Base-by-base conservation (phyloP, 208 protist species). In the Acanthamoeba healyi region DNA sequence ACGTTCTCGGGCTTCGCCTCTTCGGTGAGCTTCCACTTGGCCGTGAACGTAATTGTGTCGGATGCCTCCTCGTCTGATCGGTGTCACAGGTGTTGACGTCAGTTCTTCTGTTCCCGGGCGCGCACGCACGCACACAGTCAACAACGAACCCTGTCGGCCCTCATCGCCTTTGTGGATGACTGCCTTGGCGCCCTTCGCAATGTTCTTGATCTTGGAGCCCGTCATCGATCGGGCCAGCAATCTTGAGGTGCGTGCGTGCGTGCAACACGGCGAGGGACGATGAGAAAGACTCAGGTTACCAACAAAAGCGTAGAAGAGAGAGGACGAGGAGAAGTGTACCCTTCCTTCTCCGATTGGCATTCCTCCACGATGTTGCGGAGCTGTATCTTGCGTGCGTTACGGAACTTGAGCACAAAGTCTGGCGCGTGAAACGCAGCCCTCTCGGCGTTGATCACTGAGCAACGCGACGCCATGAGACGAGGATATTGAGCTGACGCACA, bases 401-500 rank as follows among this genome's bases (percentile, higher is more conserved):
- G 42, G 3, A 92, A 56, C 87, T 92, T 92, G 58, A 44, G 22
- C 58, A 92, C 63, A 77, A 92, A 92, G 63, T 92, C 87, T 1
- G 87, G 87, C 34, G 87, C 87, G 24, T 79, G 46, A n/a, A 92
- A 58, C 17, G 87, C 87, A 7, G 87, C 87, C 56, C 87, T 77
- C 58, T 92, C 87, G 17, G 61, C 87, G 19, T 92, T 92, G 38
- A 92, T 54, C 6, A 92, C 87, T 92, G 17, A 70, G 7, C 38
- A 63, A 36, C 17, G 38, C 29, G 14, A 90, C 38, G 17, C 3
- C 7, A 61, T 5, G 4, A 24, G 10, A 40, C 10, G 79, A 38
- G 5, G 12, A 70, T 72, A 0, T n/a, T 12, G 56, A 49, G 6
- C 22, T 42, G 0, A 42, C n/a, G n/a, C n/a, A n/a, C n/a, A n/a